phyloP scores from a whole-genome alignment of 2,329 filamentous ascomycete genomes.

The Botryotinia calthae region DNA sequence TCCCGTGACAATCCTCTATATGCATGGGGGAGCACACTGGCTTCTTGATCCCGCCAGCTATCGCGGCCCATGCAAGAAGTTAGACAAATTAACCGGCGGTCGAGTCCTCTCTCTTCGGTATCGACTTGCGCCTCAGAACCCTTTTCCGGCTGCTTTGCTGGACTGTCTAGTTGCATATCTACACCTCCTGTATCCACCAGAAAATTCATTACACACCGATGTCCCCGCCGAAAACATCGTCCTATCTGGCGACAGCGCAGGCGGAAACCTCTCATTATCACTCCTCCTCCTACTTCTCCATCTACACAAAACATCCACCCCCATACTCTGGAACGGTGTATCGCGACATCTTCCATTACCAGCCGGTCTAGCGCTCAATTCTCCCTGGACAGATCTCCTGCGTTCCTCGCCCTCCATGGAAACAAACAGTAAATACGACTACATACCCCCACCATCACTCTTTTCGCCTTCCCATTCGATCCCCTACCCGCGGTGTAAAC shows the following conservation, averaged over 20 bases:
- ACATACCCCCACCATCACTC: slow-evolving; percentile 53
- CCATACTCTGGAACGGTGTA: slow-evolving; percentile 61
- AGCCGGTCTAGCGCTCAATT: slow-evolving; percentile 60
- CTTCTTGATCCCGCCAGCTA: slow-evolving; percentile 69
- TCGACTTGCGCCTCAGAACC: slow-evolving; percentile 68
- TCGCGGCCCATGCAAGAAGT: slow-evolving; percentile 53
- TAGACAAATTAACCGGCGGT: slow-evolving; percentile 67
- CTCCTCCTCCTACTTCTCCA: slow-evolving; percentile 69
- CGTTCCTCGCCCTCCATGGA: slow-evolving; percentile 58
- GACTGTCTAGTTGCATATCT: slow-evolving; percentile 73
- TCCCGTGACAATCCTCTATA: slow-evolving; percentile 65
- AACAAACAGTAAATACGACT: slow-evolving; percentile 57
- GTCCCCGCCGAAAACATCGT: slow-evolving; percentile 66
- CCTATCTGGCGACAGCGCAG: slow-evolving; percentile 69
- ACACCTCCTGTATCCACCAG: slow-evolving; percentile 48
- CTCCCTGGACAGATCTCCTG: slow-evolving; percentile 70
- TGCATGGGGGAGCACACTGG: slow-evolving; percentile 75
- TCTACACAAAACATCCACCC: slow-evolving; percentile 51
- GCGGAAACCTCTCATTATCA: slow-evolving; percentile 66
- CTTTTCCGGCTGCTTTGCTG: slow-evolving; percentile 71
- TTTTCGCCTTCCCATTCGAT: slow-evolving; percentile 39
- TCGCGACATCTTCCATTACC: slow-evolving; percentile 59
- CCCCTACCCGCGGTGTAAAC: slow-evolving; percentile 47
- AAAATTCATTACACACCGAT: slow-evolving; percentile 52
- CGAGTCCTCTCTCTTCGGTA: slow-evolving; percentile 66